phyloP scores from a whole-genome alignment of 1,284 basidiomycete genomes.

The Apiotrichum laibachii region DNA sequence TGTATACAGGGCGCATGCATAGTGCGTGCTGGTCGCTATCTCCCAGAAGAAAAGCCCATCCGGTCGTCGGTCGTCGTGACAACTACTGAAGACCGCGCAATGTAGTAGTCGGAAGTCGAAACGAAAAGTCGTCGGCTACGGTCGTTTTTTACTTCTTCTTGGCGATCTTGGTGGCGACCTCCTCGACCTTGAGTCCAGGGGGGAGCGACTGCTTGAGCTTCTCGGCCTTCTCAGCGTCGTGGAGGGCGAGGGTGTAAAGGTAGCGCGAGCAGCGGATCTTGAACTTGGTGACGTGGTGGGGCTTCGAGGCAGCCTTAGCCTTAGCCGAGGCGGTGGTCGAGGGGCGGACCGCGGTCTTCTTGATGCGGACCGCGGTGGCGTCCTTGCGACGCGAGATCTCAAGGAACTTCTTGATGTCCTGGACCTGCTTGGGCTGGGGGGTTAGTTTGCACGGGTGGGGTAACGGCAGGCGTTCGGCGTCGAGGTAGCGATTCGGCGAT shows the following conservation, averaged over 20 bases:
- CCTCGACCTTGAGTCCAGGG: constrained; percentile 58
- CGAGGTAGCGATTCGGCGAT: constrained; percentile 3
- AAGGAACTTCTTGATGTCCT: constrained; percentile 97
- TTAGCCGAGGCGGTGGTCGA: constrained; percentile 42
- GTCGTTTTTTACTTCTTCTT: constrained; percentile 51
- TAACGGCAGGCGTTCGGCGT: constrained; percentile 5
- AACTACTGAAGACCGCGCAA: background rate
- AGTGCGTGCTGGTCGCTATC: constrained; percentile 2
- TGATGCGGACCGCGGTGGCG: constrained; percentile 83
- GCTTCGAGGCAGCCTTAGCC: constrained; percentile 56
- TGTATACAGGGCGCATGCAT: constrained; percentile 19
- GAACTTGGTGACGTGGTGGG: constrained; percentile 90
- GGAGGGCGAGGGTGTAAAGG: constrained; percentile 93
- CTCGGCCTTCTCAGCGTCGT: constrained; percentile 97
- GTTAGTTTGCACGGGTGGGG: background rate
- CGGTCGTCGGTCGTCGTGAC: background rate
- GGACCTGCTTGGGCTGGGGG: constrained; percentile 88
- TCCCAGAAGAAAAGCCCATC: constrained; percentile 7
- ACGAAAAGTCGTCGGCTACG: background rate
- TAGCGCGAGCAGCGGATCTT: constrained; percentile 97
- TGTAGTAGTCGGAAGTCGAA: background rate
- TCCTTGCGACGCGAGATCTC: constrained; percentile 82
- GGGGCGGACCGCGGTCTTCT: constrained; percentile 69
- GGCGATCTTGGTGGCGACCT: constrained; percentile 48
- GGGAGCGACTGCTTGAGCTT: constrained; percentile 95